Evolutionary conservation across 768 basidiomycete species (phyloP).

Genomic region (Agaricus sinodeliciosus): DNA sequence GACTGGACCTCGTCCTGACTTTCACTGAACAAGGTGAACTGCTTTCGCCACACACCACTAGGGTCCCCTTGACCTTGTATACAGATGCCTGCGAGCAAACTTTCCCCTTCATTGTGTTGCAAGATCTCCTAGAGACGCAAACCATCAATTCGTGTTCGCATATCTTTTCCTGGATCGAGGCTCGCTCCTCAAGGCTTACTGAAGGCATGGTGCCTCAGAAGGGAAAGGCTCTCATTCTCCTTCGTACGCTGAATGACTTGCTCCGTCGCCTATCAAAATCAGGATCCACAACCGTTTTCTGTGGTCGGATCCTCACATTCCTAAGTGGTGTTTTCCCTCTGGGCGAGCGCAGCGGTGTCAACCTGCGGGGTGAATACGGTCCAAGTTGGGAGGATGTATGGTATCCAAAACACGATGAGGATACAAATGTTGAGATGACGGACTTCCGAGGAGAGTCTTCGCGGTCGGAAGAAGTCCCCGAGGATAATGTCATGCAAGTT

Average conservation of each 20-base stretch:
- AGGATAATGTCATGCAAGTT: conserved; percentile 54
- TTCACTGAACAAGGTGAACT: conserved; percentile 71
- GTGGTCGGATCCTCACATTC: conserved; percentile 85
- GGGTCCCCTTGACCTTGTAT: not conserved
- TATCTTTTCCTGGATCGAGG: conserved; percentile 86
- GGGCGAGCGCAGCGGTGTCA: conserved; percentile 87
- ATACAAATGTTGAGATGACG: conserved; percentile 23
- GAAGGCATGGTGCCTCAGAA: conserved; percentile 78
- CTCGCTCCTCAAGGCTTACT: conserved; percentile 61
- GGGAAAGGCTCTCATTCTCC: conserved; percentile 79
- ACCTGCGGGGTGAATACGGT: conserved; percentile 83
- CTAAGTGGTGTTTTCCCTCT: conserved; percentile 81
- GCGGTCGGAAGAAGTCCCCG: conserved; percentile 12
- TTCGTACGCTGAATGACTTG: conserved; percentile 83
- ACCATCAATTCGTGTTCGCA: conserved; percentile 82
- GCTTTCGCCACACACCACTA: not conserved
- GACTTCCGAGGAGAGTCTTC: conserved; percentile 17
- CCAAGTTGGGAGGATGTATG: conserved; percentile 68
- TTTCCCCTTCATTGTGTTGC: conserved; percentile 67
- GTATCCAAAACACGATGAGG: conserved; percentile 21
- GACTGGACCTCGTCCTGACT: conserved; percentile 66
- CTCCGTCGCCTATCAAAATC: conserved; percentile 83
- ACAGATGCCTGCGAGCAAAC: conserved; percentile 73
- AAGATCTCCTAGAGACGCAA: conserved; percentile 80
- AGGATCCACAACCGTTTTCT: conserved; percentile 79